Evolutionary conservation across 2,329 filamentous ascomycete genomes (phyloP), one percentile per base, ranked within the genome.

Genomic region (Colletotrichum trifolii): DNA sequence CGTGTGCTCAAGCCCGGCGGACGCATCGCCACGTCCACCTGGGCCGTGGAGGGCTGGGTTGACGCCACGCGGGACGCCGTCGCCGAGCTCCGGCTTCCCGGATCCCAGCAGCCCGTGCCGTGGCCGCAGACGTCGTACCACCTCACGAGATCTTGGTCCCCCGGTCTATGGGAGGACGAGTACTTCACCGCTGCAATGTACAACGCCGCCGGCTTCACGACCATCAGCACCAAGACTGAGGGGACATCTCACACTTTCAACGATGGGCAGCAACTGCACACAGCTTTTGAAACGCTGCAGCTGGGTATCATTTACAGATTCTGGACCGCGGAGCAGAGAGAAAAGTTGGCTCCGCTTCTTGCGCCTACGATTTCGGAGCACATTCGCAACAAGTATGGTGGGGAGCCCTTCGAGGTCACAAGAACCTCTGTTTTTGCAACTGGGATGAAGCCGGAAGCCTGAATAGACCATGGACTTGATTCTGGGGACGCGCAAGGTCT

Each of bases 1-100:
- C 58, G 58, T 8, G 43, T 60, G 7, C 50, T 55, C 12, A 60
- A 60, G n/a, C 58, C 58, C 4, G 43, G 58, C 25, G 58, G 58
- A 11, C 50, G 43, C 10, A 17, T 60, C 13, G 36, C 40, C 2
- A 48, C 15, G 8, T 60, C 58, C 1, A 60, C 50, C 9, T 60
- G 58, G 58, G 50, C 50, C 9, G 35, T 40, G 13, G 58, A 60
- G 25, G 58, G 58, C 13, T 55, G 50, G 58, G 58, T 60, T 1
- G 10, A 8, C 4, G 50, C 17, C 7, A 60, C 58, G 11, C 42
- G 50, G 10, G 58, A 54, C 3, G 58, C 58, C 17, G 49, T 55
- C 42, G 58, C 58, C 12, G 13, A 48, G 2, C 43, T 60, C 12
- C 11, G 50, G 1, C 43, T 60, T 8, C 50, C 58, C 3, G 58